Evolutionary conservation across 495 filamentous ascomycete genomes (phyloP), one percentile per base, ranked within the genome.

Genomic region (Haplographium delicatum): DNA sequence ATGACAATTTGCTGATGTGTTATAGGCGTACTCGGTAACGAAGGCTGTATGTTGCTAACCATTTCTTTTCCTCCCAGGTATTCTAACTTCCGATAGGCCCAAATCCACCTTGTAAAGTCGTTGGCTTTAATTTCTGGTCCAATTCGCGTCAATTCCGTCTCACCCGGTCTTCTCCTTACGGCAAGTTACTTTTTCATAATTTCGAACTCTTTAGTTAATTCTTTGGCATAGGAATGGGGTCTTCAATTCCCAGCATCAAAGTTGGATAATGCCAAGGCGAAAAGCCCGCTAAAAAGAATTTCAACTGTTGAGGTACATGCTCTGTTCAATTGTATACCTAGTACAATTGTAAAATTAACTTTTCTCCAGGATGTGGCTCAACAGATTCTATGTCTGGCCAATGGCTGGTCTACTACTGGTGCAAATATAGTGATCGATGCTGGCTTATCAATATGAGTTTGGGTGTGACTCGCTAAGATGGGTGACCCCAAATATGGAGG

Each of bases 101-200:
- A 79, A 43, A 72, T 82, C 10, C 78, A 82, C 58, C 60, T 82
- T 0, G 61, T 65, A 27, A 80, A 79, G 55, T 65, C 63, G 15
- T 54, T 80, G 26, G 75, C 77, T 2, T 57, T 68, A 5, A 74
- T 76, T 47, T 67, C 72, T 1, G 67, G 69, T 4, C 74, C 77
- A 15, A 72, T 82, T 5, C 58, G 77, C 28, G 77, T 78, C 10
- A 82, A 80, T 50, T 68, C 62, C 40, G 72, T 79, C 1, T 72
- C 71, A 11, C 77, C 77, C 0, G 77, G 77, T 1, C 31, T 81
- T 23, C 55, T 78, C 50, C 58, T 76, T 20, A 78, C 74, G 31
- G 70, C 73, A 57, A 45, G 65, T 53, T 23, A 7, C 13, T 37
- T 43, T 15, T 25, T 46, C 15, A 40, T n/a, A 27, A n/a, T 35